Conservation (phyloP, 2,329 filamentous ascomycete genomes). For the Colletotrichum gigasporum region DNA sequence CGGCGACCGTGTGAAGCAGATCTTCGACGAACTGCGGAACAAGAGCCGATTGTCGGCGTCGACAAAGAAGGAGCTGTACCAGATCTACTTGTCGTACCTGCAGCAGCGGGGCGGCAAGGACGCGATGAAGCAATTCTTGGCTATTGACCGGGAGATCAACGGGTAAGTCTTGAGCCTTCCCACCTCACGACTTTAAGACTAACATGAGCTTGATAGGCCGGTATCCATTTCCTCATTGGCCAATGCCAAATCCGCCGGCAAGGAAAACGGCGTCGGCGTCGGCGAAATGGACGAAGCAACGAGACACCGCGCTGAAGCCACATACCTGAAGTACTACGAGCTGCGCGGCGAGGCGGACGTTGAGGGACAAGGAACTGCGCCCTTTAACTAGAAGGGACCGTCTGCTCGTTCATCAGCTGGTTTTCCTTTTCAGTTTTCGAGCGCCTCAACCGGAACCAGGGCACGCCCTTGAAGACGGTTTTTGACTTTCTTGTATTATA, state of each 20-base stretch:
- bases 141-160: slow-evolving; percentile 86
- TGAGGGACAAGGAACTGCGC: slow-evolving; percentile 58
- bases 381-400: slow-evolving; percentile 55
- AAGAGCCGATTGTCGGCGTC: slow-evolving; percentile 75
- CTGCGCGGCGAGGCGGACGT: slow-evolving; percentile 56
- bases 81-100: slow-evolving; percentile 84
- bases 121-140: slow-evolving; percentile 85
- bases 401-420: background rate
- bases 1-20: slow-evolving; percentile 79
- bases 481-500: slow-evolving; percentile 29
- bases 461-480: background rate
- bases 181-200: background rate
- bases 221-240: slow-evolving; percentile 53
- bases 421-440: slow-evolving; percentile 6
- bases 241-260: slow-evolving; percentile 47
- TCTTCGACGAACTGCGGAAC: slow-evolving; percentile 78
- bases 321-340: slow-evolving; percentile 63
- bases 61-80: slow-evolving; percentile 78
- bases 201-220: slow-evolving; percentile 46
- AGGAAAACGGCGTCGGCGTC: slow-evolving; percentile 55
- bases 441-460: no score
- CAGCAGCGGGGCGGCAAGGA: slow-evolving; percentile 84
- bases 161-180: slow-evolving; percentile 66
- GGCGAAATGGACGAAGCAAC: slow-evolving; percentile 62
- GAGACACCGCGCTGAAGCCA: slow-evolving; percentile 59